Conservation (phyloP, 1,139 yeast species). For the Kodamaea derodonti region DNA sequence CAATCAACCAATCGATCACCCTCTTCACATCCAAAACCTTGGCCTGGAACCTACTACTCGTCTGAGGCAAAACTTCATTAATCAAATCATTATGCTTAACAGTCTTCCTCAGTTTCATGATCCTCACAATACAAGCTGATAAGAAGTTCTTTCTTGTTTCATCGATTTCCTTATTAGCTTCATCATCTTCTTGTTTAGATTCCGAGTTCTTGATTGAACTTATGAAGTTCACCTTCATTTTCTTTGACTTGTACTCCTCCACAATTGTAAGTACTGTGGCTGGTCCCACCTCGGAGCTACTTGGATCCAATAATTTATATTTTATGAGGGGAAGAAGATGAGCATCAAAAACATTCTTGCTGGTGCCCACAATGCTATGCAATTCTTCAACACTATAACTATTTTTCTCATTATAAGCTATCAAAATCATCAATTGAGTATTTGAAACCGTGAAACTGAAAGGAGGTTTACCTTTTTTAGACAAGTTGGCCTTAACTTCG, state of each 20-base stretch:
- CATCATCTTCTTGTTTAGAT: slow-evolving; percentile 71
- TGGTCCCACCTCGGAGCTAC: slow-evolving; percentile 41
- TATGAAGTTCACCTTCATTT: slow-evolving; percentile 80
- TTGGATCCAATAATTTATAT: slow-evolving; percentile 67
- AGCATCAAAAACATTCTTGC: slow-evolving; percentile 63
- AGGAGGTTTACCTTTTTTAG: slow-evolving; percentile 81
- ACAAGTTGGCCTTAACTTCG: slow-evolving; percentile 84
- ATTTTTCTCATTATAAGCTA: slow-evolving; percentile 69
- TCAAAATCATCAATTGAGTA: slow-evolving; percentile 80
- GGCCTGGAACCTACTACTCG: slow-evolving; percentile 82
- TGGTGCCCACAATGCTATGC: slow-evolving; percentile 63
- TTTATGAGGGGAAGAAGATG: slow-evolving; percentile 77
- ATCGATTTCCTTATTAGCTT: slow-evolving; percentile 78
- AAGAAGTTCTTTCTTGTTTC: slow-evolving; percentile 83
- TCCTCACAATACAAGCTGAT: slow-evolving; percentile 91
- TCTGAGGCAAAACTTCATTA: slow-evolving; percentile 85
- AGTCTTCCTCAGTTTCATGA: slow-evolving; percentile 89
- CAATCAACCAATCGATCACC: slow-evolving; percentile 82
- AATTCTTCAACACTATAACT: slow-evolving; percentile 60
- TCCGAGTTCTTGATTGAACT: slow-evolving; percentile 73
- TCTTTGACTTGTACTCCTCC: slow-evolving; percentile 80
- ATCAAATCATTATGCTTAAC: slow-evolving; percentile 77
- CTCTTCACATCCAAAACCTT: slow-evolving; percentile 81
- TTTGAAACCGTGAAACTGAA: slow-evolving; percentile 77
- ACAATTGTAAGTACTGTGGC: slow-evolving; percentile 71